Base-by-base conservation (phyloP, 1,139 yeast genomes). In the Taiozyma onychis region DNA sequence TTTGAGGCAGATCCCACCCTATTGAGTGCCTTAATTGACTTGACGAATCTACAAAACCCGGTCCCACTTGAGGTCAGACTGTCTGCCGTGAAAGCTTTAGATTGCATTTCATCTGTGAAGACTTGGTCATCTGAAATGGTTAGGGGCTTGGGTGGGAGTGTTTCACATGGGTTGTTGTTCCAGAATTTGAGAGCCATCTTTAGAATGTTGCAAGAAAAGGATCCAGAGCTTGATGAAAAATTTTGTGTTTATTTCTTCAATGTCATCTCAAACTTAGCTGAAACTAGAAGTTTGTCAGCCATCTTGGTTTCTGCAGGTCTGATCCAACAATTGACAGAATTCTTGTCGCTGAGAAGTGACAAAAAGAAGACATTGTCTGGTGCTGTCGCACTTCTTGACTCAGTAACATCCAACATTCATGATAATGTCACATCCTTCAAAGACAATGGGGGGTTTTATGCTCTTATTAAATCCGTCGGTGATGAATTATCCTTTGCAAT, bases 121-220 rank as follows among this genome's bases (percentile, higher is more conserved):
- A 77, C 78, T 3, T 85, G 91, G 79, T 84, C 93, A 24, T 76
- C 85, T 45, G 97, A 91, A 57, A 75, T 91, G 37, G 75, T 90
- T 50, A 75, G 89, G 53, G 82, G 89, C n/a, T 69, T 90, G 58
- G 89, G 95, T n/a, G 97, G 95, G 6, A 89, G 89, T 62, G 90
- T 91, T 39, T 83, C 83, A 51, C 97, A 91, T 66, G 98, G 98
- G 0, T 69, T 83, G 8, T 64, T 91, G 43, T 88, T 85, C 70
- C 91, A 88, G 60, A 77, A 85, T 44, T 67, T 91, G 41, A 77
- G 95, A 55, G 74, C 74, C 47, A 78, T 88, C 27, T 73, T 80
- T 50, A 77, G 78, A 53, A 74, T 77, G 32, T 44, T 70, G 50
- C 62, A 67, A 43, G 64, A 61, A 22, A 67, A 68, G 28, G 66